Evolutionary conservation across 495 filamentous ascomycete species (phyloP).

Genomic region (Penicillium angulare): DNA sequence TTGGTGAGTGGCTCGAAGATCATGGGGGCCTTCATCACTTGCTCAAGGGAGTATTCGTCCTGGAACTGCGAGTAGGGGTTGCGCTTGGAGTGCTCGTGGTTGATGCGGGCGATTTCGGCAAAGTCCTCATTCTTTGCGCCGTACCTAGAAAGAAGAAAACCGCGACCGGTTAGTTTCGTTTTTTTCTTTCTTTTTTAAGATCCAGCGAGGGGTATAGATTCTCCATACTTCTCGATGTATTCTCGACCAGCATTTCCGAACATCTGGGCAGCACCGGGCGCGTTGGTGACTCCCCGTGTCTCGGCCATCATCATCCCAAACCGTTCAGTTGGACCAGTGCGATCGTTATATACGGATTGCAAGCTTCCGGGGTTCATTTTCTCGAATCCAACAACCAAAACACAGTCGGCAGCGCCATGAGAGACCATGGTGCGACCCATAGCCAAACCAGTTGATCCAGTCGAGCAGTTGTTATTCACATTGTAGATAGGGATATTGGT

Average conservation of each 20-base stretch:
- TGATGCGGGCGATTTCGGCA: constrained; percentile 91
- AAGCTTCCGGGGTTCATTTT: constrained; percentile 95
- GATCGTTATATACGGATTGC: constrained; percentile 75
- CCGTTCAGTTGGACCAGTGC: constrained; percentile 71
- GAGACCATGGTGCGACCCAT: constrained; percentile 81
- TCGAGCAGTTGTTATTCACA: constrained; percentile 98
- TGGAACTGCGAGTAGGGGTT: constrained; percentile 99
- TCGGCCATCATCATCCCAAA: constrained; percentile 75
- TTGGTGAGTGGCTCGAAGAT: constrained; percentile 80
- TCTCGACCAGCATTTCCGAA: constrained; percentile 94
- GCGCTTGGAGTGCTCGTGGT: constrained; percentile 83
- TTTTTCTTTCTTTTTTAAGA: background rate
- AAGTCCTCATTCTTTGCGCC: constrained; percentile 86
- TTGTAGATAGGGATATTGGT: constrained; percentile 95
- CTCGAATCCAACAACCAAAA: constrained; percentile 92
- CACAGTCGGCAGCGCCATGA: constrained; percentile 77
- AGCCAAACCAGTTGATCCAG: constrained; percentile 81
- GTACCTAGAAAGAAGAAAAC: constrained; percentile 59
- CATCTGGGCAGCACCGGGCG: constrained; percentile 84
- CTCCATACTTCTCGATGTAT: constrained; percentile 83
- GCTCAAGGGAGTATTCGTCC: constrained; percentile 83
- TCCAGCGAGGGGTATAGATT: too few relatives aligned
- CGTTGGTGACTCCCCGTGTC: constrained; percentile 75
- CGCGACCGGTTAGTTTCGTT: constrained; percentile 11
- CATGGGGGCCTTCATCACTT: constrained; percentile 74